phyloP scores from a whole-genome alignment of 352 stramenopile species.

The Albugo laibachii region DNA sequence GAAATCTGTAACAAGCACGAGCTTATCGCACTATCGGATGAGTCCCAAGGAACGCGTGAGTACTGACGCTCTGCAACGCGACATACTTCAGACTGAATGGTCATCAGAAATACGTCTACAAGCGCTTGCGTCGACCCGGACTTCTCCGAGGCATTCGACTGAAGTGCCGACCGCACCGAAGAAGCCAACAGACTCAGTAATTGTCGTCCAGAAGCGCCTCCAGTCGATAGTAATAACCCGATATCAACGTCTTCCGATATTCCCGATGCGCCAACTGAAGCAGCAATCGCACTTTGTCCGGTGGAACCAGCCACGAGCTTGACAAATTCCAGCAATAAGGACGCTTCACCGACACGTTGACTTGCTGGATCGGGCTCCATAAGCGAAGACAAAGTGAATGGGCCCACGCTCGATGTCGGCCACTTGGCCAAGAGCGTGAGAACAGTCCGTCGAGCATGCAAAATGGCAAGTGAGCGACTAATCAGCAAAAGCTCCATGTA shows the following conservation, averaged over 20 bases:
- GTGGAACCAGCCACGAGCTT: slow-evolving; percentile 62
- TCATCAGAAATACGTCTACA: slow-evolving; percentile 28
- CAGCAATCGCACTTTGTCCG: slow-evolving; percentile 18
- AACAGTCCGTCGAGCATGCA: slow-evolving; percentile 54
- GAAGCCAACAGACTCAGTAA: slow-evolving; percentile 24
- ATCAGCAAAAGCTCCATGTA: slow-evolving; percentile 59
- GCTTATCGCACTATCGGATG: slow-evolving; percentile 40
- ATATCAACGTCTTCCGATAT: slow-evolving; percentile 18
- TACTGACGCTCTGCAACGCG: slow-evolving; percentile 57
- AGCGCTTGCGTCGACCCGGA: slow-evolving; percentile 10
- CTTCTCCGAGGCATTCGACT: not conserved
- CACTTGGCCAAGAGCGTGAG: slow-evolving; percentile 63
- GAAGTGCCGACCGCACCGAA: slow-evolving; percentile 23
- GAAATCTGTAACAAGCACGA: slow-evolving; percentile 52
- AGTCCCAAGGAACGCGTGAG: slow-evolving; percentile 66
- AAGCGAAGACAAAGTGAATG: slow-evolving; percentile 32
- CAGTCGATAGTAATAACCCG: slow-evolving; percentile 28
- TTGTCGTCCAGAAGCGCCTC: slow-evolving; percentile 27
- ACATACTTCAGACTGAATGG: slow-evolving; percentile 40
- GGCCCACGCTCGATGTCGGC: slow-evolving; percentile 28
- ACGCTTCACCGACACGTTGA: not conserved
- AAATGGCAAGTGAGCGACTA: slow-evolving; percentile 55
- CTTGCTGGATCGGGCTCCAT: slow-evolving; percentile 4
- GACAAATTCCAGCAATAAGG: slow-evolving; percentile 59
- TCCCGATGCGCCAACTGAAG: slow-evolving; percentile 10